phyloP scores from a whole-genome alignment of 805 yeast species.

The Debaryomyces hansenii region DNA sequence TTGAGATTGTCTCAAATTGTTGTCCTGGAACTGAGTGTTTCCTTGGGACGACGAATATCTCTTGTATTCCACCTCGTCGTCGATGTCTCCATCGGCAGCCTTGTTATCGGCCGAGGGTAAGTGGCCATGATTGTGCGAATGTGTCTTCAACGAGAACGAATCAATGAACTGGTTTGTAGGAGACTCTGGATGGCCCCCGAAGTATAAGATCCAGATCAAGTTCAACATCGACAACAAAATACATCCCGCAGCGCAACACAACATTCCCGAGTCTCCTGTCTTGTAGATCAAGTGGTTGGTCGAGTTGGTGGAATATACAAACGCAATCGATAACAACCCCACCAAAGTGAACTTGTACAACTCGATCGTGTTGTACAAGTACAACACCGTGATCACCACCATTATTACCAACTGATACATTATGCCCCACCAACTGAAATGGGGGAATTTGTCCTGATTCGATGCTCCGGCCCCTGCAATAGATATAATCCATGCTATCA shows the following conservation, averaged over 20 bases:
- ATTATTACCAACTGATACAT: slow-evolving; percentile 72
- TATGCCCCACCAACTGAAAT: slow-evolving; percentile 95
- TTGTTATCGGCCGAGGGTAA: slow-evolving; percentile 22
- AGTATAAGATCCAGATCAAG: slow-evolving; percentile 81
- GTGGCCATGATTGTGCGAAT: slow-evolving; percentile 34
- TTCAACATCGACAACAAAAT: slow-evolving; percentile 80
- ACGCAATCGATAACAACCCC: slow-evolving; percentile 65
- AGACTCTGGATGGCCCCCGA: slow-evolving; percentile 89
- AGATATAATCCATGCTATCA: slow-evolving; percentile 83
- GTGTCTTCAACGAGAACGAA: slow-evolving; percentile 65
- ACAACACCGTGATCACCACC: slow-evolving; percentile 49
- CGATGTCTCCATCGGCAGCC: slow-evolving; percentile 10
- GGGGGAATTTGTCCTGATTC: slow-evolving; percentile 53
- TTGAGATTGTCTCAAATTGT: slow-evolving; percentile 37
- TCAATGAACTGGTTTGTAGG: slow-evolving; percentile 83
- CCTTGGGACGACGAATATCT: slow-evolving; percentile 17
- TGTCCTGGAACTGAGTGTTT: slow-evolving; percentile 25
- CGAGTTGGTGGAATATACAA: slow-evolving; percentile 81
- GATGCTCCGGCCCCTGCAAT: slow-evolving; percentile 75
- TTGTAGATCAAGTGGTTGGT: slow-evolving; percentile 75
- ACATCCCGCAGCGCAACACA: slow-evolving; percentile 92
- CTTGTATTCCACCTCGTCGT: slow-evolving; percentile 28
- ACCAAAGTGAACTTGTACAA: slow-evolving; percentile 62
- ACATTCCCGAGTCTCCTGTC: slow-evolving; percentile 56
- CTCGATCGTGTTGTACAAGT: slow-evolving; percentile 62